Evolutionary conservation across 2,329 filamentous ascomycete genomes (phyloP).

Genomic region (Dothistroma pini): DNA sequence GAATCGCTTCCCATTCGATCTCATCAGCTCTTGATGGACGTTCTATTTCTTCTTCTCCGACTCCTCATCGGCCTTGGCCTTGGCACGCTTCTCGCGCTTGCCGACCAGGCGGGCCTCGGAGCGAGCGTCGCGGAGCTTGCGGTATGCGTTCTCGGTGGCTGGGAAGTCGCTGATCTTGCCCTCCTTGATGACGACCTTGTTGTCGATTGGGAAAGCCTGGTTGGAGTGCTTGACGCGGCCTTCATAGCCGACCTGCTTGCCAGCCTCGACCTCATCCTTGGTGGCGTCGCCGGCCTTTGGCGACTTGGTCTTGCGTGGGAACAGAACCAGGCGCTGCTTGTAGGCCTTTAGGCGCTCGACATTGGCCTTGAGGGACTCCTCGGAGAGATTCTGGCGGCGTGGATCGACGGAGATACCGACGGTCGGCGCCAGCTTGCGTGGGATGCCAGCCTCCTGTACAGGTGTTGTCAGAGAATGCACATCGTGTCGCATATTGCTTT

Average conservation of each 20-base stretch:
- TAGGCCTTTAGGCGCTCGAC: constrained; percentile 98
- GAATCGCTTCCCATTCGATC: constrained; percentile 21
- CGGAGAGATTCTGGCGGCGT: constrained; percentile 94
- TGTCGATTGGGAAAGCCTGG: constrained; percentile 67
- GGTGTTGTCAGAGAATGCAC: constrained; percentile 19
- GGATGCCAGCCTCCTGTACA: constrained; percentile 82
- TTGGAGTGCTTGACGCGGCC: constrained; percentile 40
- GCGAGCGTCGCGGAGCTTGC: constrained; percentile 77
- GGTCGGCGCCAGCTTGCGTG: constrained; percentile 89
- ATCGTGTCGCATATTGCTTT: background rate
- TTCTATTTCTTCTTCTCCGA: constrained; percentile 75
- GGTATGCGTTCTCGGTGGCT: constrained; percentile 81
- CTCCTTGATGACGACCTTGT: constrained; percentile 71
- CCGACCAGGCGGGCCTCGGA: constrained; percentile 77
- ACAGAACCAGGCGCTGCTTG: constrained; percentile 92
- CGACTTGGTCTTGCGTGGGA: constrained; percentile 92
- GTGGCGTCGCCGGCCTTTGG: constrained; percentile 88
- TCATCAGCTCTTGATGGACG: constrained; percentile 4
- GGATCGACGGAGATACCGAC: constrained; percentile 96
- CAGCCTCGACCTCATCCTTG: constrained; percentile 75
- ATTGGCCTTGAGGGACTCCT: constrained; percentile 92
- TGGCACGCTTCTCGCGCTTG: constrained; percentile 86
- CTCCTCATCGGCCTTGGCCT: constrained; percentile 81
- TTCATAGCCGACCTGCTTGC: constrained; percentile 52
- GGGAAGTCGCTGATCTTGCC: constrained; percentile 67